phyloP scores from a whole-genome alignment of 2,329 filamentous ascomycete species.

The Drechslera avenae region DNA sequence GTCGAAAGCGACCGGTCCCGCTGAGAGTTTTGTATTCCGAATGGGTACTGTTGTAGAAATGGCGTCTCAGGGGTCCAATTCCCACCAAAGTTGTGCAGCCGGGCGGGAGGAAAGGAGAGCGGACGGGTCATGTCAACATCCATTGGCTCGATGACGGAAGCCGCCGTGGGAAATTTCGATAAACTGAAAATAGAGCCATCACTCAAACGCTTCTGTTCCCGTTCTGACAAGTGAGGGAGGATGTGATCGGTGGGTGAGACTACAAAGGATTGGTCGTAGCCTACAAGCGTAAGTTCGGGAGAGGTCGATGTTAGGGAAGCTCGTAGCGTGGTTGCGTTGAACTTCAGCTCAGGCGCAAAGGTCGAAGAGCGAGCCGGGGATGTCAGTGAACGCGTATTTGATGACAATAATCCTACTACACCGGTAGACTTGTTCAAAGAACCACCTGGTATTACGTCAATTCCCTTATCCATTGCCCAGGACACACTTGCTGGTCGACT shows the following conservation, averaged over 20 bases:
- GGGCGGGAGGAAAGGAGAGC: conserved; percentile 62
- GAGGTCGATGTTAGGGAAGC: conserved; percentile 51
- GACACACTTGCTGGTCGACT: conserved; percentile 45
- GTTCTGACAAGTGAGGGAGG: conserved; percentile 13
- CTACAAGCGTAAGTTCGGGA: conserved; percentile 46
- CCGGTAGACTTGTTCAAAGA: conserved; percentile 10
- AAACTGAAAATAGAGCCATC: conserved; percentile 43
- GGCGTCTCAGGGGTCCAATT: conserved; percentile 19
- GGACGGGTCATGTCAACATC: conserved; percentile 54
- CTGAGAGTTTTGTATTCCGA: conserved; percentile 19
- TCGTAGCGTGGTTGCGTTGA: conserved; percentile 40
- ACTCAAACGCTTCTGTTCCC: conserved; percentile 31
- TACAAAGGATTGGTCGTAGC: conserved; percentile 35
- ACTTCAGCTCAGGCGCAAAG: conserved; percentile 45
- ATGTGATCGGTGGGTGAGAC: conserved; percentile 22
- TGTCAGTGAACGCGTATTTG: conserved; percentile 27
- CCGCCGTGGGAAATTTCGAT: conserved; percentile 68
- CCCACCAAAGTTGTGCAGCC: conserved; percentile 6
- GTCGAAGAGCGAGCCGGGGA: conserved; percentile 36
- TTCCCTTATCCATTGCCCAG: conserved; percentile 48
- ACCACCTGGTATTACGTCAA: conserved; percentile 11
- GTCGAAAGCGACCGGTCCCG: conserved; percentile 12
- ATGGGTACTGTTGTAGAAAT: conserved; percentile 29
- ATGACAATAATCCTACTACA: conserved; percentile 20
- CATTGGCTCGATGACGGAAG: conserved; percentile 79